Conservation (phyloP, 768 basidiomycete species). For the Kwoniella mangroviensis region DNA sequence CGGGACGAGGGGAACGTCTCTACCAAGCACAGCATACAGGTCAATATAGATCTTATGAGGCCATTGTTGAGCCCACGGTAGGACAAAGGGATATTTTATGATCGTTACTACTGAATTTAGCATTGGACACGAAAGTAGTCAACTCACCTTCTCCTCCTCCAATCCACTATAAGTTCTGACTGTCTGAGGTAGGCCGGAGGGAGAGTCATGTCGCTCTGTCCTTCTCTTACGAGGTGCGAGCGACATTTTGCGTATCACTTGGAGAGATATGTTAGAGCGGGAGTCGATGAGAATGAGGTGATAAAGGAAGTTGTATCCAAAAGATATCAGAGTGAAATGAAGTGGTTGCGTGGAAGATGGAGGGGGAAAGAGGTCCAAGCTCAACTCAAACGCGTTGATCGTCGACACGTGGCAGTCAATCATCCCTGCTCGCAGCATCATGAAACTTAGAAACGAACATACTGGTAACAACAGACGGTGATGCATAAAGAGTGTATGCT, state of each 20-base stretch:
- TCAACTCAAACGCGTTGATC: slow-evolving; percentile 4
- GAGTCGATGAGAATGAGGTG: neutral
- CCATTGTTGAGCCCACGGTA: neutral
- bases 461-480: neutral
- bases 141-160: slow-evolving; percentile 33
- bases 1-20: slow-evolving; percentile 24
- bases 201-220: slow-evolving; percentile 2
- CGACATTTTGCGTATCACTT: slow-evolving; percentile 15
- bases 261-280: neutral
- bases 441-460: too few species aligned
- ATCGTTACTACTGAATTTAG: too few species aligned
- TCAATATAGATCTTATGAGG: neutral
- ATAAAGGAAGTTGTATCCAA: slow-evolving; percentile 7
- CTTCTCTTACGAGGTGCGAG: slow-evolving; percentile 28
- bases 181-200: slow-evolving; percentile 17
- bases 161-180: slow-evolving; percentile 9
- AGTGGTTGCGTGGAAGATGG: slow-evolving; percentile 18
- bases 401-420: neutral
- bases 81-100: slow-evolving; percentile 9
- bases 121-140: too few species aligned
- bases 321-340: neutral
- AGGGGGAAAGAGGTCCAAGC: slow-evolving; percentile 1
- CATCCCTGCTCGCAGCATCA: too few species aligned
- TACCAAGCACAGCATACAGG: neutral
- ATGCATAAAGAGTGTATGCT: neutral